These are phyloP conservation scores for Colletotrichum euphorbiae DNA, from an alignment of 2,329 filamentous ascomycete species.

Conservation along the genomic window DNA sequence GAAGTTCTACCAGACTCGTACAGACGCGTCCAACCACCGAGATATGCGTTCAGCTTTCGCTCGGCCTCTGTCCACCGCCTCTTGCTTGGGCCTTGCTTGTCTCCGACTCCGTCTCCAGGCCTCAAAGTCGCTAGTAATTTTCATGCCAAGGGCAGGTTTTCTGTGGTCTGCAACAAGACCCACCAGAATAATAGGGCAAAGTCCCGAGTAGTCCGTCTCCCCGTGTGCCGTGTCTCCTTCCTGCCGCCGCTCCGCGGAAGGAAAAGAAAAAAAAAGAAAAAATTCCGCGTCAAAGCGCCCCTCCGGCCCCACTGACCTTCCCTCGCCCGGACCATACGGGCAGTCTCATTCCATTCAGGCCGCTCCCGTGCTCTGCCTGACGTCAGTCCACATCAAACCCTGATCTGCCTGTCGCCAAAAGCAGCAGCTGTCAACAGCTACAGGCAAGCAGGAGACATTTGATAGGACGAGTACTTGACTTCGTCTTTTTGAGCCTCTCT, in stretches of 20 bases:
- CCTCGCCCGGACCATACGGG: not conserved
- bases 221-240: not conserved
- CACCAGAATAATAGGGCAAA: too few relatives aligned
- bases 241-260: not conserved
- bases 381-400: not conserved
- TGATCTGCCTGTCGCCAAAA: too few relatives aligned
- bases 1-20: too few relatives aligned
- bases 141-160: not conserved
- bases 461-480: not conserved
- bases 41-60: too few relatives aligned
- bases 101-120: too few relatives aligned
- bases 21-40: too few relatives aligned
- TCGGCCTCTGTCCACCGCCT: too few relatives aligned
- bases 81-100: too few relatives aligned
- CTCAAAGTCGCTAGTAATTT: too few relatives aligned
- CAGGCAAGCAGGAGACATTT: not conserved
- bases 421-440: too few relatives aligned
- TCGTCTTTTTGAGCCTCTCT: not conserved
- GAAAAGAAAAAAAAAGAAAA: not conserved
- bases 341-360: not conserved
- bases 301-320: slow-evolving; percentile 4
- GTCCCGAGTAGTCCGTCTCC: too few relatives aligned
- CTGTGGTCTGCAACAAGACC: not conserved
- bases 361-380: not conserved
- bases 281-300: slow-evolving; percentile 7